These are phyloP conservation scores for Daldinia bambusicola DNA, from an alignment of 495 filamentous ascomycete species.

Conservation along the genomic window DNA sequence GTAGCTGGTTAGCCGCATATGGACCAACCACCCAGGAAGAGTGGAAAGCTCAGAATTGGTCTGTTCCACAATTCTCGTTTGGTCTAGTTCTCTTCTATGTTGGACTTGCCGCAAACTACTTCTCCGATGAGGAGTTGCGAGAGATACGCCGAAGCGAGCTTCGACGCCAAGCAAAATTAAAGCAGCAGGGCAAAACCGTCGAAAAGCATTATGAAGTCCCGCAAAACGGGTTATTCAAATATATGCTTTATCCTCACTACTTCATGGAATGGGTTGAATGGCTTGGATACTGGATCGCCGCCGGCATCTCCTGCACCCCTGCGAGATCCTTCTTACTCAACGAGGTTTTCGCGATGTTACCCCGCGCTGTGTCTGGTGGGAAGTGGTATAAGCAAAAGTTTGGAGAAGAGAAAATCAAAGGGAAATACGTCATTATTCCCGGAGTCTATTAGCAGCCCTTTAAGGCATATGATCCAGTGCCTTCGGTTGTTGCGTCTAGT, in stretches of 20 bases:
- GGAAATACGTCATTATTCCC: constrained; percentile 84
- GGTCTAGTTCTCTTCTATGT: constrained; percentile 63
- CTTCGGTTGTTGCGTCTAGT: not conserved
- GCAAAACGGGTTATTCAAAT: constrained; percentile 79
- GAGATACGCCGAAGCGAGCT: constrained; percentile 74
- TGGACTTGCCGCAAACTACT: constrained; percentile 83
- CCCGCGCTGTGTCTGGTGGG: constrained; percentile 82
- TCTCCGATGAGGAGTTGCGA: constrained; percentile 80
- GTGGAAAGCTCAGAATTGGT: constrained; percentile 63
- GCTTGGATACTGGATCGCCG: constrained; percentile 84
- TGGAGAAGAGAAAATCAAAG: constrained; percentile 78
- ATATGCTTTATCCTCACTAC: constrained; percentile 91
- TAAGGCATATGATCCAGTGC: not conserved
- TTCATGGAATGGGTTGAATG: constrained; percentile 97
- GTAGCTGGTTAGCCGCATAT: constrained; percentile 82
- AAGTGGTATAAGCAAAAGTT: constrained; percentile 91
- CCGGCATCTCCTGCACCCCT: constrained; percentile 70
- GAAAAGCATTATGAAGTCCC: constrained; percentile 94
- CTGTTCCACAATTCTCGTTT: constrained; percentile 54
- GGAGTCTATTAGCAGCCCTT: constrained; percentile 65
- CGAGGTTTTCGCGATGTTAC: constrained; percentile 89
- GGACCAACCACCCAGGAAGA: constrained; percentile 69
- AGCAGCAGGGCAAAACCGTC: constrained; percentile 59
- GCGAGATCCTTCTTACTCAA: constrained; percentile 85
- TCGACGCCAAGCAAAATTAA: constrained; percentile 53